Evolutionary conservation across 768 basidiomycete species (phyloP).

Genomic region (Leccinum barrowsii): DNA sequence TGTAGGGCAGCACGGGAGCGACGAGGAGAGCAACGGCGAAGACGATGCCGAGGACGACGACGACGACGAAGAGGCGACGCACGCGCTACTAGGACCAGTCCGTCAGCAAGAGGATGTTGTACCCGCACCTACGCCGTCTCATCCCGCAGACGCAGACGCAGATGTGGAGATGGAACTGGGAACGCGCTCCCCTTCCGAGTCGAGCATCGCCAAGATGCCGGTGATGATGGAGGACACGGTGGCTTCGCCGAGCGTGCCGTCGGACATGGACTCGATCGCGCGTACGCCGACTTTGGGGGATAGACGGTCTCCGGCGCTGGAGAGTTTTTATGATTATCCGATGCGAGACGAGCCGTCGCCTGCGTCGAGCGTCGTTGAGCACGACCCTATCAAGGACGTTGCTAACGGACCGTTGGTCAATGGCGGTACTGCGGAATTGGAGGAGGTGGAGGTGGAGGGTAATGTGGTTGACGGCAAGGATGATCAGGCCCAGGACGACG

Average conservation of each 20-base stretch:
- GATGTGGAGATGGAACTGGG: constrained; percentile 2
- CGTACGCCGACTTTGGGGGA: constrained; percentile 22
- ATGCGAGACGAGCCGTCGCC: constrained; percentile 25
- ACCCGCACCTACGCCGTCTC: not conserved
- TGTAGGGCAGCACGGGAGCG: constrained; percentile 33
- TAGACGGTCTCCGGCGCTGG: constrained; percentile 21
- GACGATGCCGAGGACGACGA: constrained; percentile 31
- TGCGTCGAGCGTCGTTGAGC: constrained; percentile 27
- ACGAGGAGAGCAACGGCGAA: constrained; percentile 38
- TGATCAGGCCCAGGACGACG: not conserved
- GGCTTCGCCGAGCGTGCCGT: constrained; percentile 23
- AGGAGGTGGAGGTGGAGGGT: not conserved
- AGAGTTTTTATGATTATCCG: constrained; percentile 22
- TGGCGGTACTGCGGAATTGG: not conserved
- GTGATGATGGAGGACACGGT: constrained; percentile 13
- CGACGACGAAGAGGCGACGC: constrained; percentile 29
- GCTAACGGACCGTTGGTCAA: not conserved
- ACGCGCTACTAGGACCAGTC: constrained; percentile 23
- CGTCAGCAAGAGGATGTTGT: constrained; percentile 1
- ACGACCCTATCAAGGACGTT: constrained; percentile 20
- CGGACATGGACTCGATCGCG: constrained; percentile 25
- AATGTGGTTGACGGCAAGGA: not conserved
- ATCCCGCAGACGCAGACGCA: not conserved
- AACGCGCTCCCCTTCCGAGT: constrained; percentile 11
- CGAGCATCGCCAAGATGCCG: not conserved